Conservation (phyloP, 306 rosid species). For the Pachyrhizus erosus region DNA sequence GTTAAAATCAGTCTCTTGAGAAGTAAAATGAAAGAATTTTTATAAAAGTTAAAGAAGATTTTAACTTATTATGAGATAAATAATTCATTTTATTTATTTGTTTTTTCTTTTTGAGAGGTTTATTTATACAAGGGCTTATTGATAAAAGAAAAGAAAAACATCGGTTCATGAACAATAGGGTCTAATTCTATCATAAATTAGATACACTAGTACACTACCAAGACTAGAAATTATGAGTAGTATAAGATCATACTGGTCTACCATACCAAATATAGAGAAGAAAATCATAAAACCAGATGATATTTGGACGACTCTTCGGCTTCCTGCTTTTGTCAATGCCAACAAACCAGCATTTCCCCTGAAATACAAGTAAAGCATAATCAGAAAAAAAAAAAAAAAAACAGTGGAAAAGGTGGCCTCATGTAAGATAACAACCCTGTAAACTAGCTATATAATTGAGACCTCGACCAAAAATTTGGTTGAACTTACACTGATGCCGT, state of each 20-base stretch:
- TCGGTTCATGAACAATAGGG: neutral
- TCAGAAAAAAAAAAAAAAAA: conserved; percentile 1
- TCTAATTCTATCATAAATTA: neutral
- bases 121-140: neutral
- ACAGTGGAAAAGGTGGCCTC: too few species aligned
- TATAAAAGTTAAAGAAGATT: too few species aligned
- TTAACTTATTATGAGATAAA: too few species aligned
- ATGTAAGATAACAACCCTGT: neutral
- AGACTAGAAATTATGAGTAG: conserved; percentile 3
- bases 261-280: conserved; percentile 81
- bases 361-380: conserved; percentile 15
- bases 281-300: conserved; percentile 87
- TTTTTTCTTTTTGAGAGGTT: too few species aligned
- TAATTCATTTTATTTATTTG: too few species aligned
- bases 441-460: neutral
- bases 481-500: conserved; percentile 75
- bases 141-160: neutral
- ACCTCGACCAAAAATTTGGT: neutral
- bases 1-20: too few species aligned
- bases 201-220: neutral
- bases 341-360: conserved; percentile 79
- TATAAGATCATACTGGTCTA: neutral
- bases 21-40: too few species aligned
- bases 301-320: conserved; percentile 89
- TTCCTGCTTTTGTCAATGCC: conserved; percentile 86